Evolutionary conservation across 169 alveolate genomes (phyloP).

Genomic region (Cystoisospora suis): DNA sequence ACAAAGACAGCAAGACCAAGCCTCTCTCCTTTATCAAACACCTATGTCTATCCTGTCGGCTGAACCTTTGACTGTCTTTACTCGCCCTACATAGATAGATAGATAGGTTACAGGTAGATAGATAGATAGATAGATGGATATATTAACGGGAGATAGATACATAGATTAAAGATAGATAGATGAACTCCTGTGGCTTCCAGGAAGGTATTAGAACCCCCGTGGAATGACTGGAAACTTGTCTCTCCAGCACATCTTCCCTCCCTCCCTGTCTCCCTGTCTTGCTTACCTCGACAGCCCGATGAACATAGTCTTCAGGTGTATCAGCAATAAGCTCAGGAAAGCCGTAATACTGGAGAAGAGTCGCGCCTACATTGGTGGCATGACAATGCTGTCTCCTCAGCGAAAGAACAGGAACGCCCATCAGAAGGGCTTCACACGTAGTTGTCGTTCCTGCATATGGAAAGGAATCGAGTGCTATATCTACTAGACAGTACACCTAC

Average conservation of each 20-base stretch:
- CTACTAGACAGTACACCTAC: slow-evolving; percentile 65
- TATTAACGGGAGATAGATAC: no score
- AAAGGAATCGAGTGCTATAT: slow-evolving; percentile 77
- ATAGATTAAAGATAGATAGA: no score
- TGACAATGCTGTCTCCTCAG: slow-evolving; percentile 69
- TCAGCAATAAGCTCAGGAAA: slow-evolving; percentile 61
- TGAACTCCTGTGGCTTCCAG: no score
- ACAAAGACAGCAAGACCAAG: not conserved
- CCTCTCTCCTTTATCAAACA: no score
- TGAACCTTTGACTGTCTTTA: not conserved
- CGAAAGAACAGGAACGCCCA: slow-evolving; percentile 81
- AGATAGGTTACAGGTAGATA: not conserved
- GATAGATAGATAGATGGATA: not conserved
- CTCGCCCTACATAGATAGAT: not conserved
- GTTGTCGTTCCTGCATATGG: slow-evolving; percentile 83
- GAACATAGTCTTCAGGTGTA: slow-evolving; percentile 44
- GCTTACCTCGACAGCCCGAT: slow-evolving; percentile 49
- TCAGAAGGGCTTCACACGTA: slow-evolving; percentile 76
- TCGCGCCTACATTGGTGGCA: slow-evolving; percentile 69
- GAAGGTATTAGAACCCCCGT: no score
- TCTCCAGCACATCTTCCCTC: no score
- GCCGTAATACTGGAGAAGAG: slow-evolving; percentile 62
- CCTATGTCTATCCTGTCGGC: not conserved
- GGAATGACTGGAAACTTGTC: no score
- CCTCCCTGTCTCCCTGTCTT: no score